Conservation (phyloP, 176 grass and related monocot species). For the Ampelocalamus luodianensis region DNA sequence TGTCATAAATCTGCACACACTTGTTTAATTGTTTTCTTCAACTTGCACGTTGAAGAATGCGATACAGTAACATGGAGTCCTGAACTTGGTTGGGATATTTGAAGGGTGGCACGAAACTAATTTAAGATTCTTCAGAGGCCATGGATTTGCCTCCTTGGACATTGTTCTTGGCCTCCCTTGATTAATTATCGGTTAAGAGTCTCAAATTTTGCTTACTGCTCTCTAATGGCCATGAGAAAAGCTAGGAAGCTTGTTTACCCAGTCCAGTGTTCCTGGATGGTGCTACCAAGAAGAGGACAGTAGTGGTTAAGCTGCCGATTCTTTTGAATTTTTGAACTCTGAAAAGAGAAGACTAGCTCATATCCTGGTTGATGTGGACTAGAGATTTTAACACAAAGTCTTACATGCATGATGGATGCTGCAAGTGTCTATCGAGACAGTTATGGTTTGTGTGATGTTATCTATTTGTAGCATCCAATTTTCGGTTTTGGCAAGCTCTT, state of each 20-base stretch:
- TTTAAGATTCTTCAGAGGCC: conserved; percentile 38
- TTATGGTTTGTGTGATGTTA: conserved; percentile 14
- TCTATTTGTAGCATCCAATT: too few relatives aligned
- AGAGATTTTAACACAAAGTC: conserved; percentile 1
- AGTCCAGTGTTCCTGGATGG: conserved; percentile 50
- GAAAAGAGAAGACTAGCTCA: neutral
- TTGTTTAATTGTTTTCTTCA: conserved; percentile 35
- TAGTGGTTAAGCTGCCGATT: conserved; percentile 44
- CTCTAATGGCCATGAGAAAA: conserved; percentile 36
- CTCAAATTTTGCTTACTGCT: neutral
- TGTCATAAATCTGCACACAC: conserved; percentile 28
- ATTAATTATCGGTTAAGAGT: neutral
- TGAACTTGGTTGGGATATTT: conserved; percentile 27
- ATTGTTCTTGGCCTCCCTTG: conserved; percentile 29
- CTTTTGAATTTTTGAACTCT: conserved; percentile 29
- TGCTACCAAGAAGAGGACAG: conserved; percentile 51
- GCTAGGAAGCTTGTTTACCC: conserved; percentile 34
- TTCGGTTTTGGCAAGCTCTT: too few relatives aligned
- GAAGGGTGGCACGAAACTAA: conserved; percentile 7
- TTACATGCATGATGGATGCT: conserved; percentile 13
- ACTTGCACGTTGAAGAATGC: conserved; percentile 1
- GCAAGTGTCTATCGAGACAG: conserved; percentile 34
- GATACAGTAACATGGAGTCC: neutral
- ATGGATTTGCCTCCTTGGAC: conserved; percentile 30
- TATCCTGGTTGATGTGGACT: conserved; percentile 25